These are phyloP conservation scores for Pichia sp. DNA, from an alignment of 1,139 yeast species.

Conservation along the genomic window DNA sequence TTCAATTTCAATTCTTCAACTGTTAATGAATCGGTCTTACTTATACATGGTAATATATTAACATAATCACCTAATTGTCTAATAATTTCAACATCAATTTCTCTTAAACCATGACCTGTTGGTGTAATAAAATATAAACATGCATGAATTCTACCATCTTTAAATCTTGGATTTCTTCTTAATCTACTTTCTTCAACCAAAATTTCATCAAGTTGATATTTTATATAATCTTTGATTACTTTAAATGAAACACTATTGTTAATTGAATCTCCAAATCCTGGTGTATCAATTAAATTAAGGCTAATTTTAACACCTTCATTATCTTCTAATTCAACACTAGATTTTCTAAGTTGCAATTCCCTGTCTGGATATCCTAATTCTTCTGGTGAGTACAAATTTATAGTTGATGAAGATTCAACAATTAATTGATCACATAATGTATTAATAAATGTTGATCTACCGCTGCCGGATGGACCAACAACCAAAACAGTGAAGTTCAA, in stretches of 20 bases:
- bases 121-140: constrained; percentile 67
- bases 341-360: constrained; percentile 44
- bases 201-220: constrained; percentile 87
- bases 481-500: constrained; percentile 57
- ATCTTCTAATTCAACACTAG: constrained; percentile 58
- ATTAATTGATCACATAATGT: constrained; percentile 81
- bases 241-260: constrained; percentile 57
- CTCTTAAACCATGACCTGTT: constrained; percentile 74
- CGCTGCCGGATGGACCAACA: constrained; percentile 54
- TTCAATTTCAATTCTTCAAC: constrained; percentile 61
- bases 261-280: constrained; percentile 72
- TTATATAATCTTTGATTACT: constrained; percentile 69
- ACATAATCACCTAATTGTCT: constrained; percentile 71
- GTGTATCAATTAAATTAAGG: constrained; percentile 63
- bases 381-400: constrained; percentile 37
- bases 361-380: constrained; percentile 36
- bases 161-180: constrained; percentile 77
- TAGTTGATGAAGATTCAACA: constrained; percentile 45
- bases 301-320: constrained; percentile 68
- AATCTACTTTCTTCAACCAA: constrained; percentile 88
- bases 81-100: constrained; percentile 72
- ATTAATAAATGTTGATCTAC: constrained; percentile 55
- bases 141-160: constrained; percentile 71
- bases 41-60: constrained; percentile 81
- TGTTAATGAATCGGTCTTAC: constrained; percentile 85